These are phyloP conservation scores for Candida xiaguanensis DNA, from an alignment of 805 yeast genomes.

Conservation along the genomic window DNA sequence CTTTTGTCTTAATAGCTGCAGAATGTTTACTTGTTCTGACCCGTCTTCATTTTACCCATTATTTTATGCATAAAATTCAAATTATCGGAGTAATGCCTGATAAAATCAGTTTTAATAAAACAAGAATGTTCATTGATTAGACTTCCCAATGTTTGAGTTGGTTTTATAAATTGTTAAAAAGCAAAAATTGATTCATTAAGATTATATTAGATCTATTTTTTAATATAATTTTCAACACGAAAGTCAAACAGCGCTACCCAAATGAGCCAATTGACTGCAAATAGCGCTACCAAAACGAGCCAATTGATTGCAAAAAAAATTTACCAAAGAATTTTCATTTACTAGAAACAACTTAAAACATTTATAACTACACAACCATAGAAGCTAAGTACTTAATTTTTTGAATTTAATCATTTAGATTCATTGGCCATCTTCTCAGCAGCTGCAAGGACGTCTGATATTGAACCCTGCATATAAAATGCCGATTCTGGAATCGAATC, in stretches of 20 bases:
- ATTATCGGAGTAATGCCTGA: background rate
- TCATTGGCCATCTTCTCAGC: constrained; percentile 98
- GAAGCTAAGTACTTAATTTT: no score
- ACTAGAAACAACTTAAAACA: no score
- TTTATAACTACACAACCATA: no score
- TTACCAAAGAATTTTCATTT: no score
- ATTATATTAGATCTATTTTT: no score
- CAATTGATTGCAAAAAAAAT: no score
- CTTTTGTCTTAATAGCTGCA: background rate
- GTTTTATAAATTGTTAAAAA: background rate
- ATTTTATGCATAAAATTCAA: background rate
- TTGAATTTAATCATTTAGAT: constrained; percentile 59
- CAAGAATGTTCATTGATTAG: background rate
- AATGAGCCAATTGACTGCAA: no score
- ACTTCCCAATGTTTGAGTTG: background rate
- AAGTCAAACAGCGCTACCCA: no score
- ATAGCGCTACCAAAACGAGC: no score
- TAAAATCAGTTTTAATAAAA: background rate
- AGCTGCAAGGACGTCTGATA: constrained; percentile 97
- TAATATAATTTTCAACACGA: no score
- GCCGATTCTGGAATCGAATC: constrained; percentile 87
- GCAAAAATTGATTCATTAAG: background rate
- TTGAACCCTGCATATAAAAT: constrained; percentile 99
- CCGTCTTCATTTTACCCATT: background rate
- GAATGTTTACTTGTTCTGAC: background rate